Evolutionary conservation across 2,329 filamentous ascomycete species (phyloP).

Genomic region (Orbilia blumenaviensis): DNA sequence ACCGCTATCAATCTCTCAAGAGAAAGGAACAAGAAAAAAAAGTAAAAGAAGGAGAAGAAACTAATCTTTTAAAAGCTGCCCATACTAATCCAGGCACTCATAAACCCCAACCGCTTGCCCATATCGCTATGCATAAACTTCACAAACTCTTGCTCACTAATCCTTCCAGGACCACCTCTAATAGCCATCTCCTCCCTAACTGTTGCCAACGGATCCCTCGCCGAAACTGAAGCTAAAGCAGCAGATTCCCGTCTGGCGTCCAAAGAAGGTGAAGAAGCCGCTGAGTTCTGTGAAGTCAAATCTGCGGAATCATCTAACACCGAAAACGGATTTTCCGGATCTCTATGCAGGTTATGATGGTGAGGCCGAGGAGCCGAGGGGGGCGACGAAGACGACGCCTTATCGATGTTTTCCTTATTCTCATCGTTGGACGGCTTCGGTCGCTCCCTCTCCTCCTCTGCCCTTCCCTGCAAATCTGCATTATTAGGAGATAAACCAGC

Average conservation of each 20-base stretch:
- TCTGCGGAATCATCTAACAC: slow-evolving; percentile 32
- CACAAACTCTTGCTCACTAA: slow-evolving; percentile 83
- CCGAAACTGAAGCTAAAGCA: not conserved
- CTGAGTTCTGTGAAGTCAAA: slow-evolving; percentile 36
- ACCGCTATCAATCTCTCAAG: not conserved
- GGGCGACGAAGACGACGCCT: slow-evolving; percentile 22
- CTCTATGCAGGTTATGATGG: slow-evolving; percentile 13
- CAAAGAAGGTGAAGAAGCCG: slow-evolving; percentile 24
- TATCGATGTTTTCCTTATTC: slow-evolving; percentile 53
- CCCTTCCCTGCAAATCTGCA: slow-evolving; percentile 61
- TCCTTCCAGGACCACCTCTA: slow-evolving; percentile 80
- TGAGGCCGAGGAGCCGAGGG: not conserved
- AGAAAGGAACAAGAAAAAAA: not conserved
- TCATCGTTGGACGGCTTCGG: slow-evolving; percentile 57
- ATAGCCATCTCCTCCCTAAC: slow-evolving; percentile 74
- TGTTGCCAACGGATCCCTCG: slow-evolving; percentile 64
- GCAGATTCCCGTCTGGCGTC: slow-evolving; percentile 53
- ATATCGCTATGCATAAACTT: slow-evolving; percentile 73
- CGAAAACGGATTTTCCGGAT: slow-evolving; percentile 36
- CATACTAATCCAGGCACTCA: slow-evolving; percentile 90
- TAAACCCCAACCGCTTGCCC: slow-evolving; percentile 75
- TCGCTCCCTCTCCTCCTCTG: slow-evolving; percentile 63
- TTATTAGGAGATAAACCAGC: slow-evolving; percentile 60
- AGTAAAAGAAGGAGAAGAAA: not conserved
- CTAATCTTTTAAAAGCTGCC: slow-evolving; percentile 65